Evolutionary conservation across 2,329 filamentous ascomycete genomes (phyloP).

Genomic region (Coniochaeta sp.): DNA sequence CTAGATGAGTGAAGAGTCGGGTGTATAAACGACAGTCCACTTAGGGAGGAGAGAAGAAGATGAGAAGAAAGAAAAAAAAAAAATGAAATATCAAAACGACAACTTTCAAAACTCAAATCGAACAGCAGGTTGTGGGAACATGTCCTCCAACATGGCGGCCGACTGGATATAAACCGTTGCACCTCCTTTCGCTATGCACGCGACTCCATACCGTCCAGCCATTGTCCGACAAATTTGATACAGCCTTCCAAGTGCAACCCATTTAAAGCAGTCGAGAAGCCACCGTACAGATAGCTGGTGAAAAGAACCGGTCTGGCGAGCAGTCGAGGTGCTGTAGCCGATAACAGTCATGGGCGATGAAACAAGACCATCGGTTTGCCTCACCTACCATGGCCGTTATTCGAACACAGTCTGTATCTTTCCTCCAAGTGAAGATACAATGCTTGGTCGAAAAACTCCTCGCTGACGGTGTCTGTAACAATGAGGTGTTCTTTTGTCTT

Average conservation of each 20-base stretch:
- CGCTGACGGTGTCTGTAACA: conserved; percentile 19
- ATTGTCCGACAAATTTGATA: not conserved
- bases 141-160: conserved; percentile 15
- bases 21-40: too few species aligned
- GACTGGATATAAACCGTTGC: conserved; percentile 12
- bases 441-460: conserved; percentile 18
- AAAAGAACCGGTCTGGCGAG: not conserved
- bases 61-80: conserved; percentile 12
- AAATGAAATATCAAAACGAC: conserved; percentile 12
- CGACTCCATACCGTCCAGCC: conserved; percentile 8
- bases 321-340: not conserved
- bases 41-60: conserved; percentile 7
- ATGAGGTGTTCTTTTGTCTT: conserved; percentile 29
- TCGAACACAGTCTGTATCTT: not conserved
- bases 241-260: not conserved
- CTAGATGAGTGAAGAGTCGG: too few species aligned
- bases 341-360: not conserved
- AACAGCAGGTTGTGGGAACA: conserved; percentile 13
- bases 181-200: conserved; percentile 16
- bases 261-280: not conserved
- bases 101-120: conserved; percentile 20
- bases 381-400: not conserved
- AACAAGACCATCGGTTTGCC: not conserved
- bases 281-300: not conserved
- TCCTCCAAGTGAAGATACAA: conserved; percentile 5